These are phyloP conservation scores for Leccinum sublutescens DNA, from an alignment of 768 basidiomycete genomes.

Conservation along the genomic window DNA sequence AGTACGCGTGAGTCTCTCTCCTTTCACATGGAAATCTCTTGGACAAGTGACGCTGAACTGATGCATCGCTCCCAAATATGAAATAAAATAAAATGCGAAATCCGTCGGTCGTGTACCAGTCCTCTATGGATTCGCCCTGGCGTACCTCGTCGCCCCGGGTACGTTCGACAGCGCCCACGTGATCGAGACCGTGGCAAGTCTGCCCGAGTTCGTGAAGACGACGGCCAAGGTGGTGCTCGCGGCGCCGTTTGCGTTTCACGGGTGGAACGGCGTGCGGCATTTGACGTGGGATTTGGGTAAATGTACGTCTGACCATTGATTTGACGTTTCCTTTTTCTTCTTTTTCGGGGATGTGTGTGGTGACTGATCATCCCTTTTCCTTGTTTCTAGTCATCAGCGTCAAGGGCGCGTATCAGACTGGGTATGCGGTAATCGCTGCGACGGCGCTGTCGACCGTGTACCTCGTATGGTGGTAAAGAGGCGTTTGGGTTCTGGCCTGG, in stretches of 20 bases:
- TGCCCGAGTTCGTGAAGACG: slow-evolving; percentile 78
- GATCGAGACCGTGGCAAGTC: slow-evolving; percentile 62
- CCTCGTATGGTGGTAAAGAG: slow-evolving; percentile 38
- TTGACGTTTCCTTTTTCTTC: background rate
- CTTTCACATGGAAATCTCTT: background rate
- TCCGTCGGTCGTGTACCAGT: slow-evolving; percentile 41
- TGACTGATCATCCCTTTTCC: background rate
- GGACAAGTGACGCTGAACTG: background rate
- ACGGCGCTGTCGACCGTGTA: slow-evolving; percentile 73
- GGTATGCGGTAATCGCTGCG: slow-evolving; percentile 81
- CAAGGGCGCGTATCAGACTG: slow-evolving; percentile 76
- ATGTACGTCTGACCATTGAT: slow-evolving; percentile 54
- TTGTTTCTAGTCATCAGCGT: slow-evolving; percentile 63
- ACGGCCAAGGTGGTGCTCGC: slow-evolving; percentile 77
- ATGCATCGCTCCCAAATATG: background rate
- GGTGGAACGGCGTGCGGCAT: slow-evolving; percentile 88
- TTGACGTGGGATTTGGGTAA: slow-evolving; percentile 85
- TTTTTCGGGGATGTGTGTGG: background rate
- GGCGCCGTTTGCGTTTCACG: slow-evolving; percentile 88
- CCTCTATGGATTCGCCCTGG: slow-evolving; percentile 84
- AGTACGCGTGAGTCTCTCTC: slow-evolving; percentile 41
- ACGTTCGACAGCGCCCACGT: slow-evolving; percentile 79
- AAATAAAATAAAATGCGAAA: background rate
- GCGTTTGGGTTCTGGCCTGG: slow-evolving; percentile 30
- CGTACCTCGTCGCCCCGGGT: slow-evolving; percentile 79